Percentiles rank a stretch among this genome's conserved stretches.
Conservation (phyloP, 2,329 filamentous ascomycete genomes). For the Penicillium sp. region DNA sequence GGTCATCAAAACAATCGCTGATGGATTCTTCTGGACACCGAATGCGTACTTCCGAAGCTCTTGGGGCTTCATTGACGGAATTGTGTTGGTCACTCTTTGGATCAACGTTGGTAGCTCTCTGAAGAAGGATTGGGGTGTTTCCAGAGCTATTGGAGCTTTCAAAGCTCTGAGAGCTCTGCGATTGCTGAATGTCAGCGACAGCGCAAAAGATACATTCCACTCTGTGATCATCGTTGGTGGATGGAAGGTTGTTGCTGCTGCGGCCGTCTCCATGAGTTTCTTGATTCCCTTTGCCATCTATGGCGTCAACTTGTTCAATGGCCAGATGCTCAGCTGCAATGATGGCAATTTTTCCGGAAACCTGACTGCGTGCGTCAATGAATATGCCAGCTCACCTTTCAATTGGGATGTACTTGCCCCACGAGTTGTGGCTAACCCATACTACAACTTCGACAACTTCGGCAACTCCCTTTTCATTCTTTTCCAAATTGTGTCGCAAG, state of each 20-base stretch:
- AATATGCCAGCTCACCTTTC: conserved; percentile 73
- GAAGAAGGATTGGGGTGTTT: conserved; percentile 76
- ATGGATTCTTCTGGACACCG: conserved; percentile 93
- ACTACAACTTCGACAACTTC: conserved; percentile 92
- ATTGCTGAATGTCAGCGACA: conserved; percentile 92
- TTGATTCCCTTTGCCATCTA: conserved; percentile 97
- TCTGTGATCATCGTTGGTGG: conserved; percentile 91
- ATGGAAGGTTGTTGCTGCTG: conserved; percentile 88
- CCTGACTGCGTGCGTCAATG: conserved; percentile 72
- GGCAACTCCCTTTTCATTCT: conserved; percentile 91
- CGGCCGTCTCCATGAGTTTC: conserved; percentile 89
- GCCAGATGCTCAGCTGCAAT: conserved; percentile 77
- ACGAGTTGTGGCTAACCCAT: conserved; percentile 75
- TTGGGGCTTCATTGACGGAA: conserved; percentile 92
- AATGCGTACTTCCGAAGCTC: conserved; percentile 96
- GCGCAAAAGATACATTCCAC: conserved; percentile 92
- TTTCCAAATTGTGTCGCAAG: conserved; percentile 97
- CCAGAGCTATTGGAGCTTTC: conserved; percentile 90
- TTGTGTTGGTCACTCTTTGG: conserved; percentile 92
- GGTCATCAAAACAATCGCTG: conserved; percentile 86
- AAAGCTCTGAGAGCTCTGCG: conserved; percentile 91
- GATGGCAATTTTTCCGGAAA: conserved; percentile 60
- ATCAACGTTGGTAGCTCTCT: conserved; percentile 86
- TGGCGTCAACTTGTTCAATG: conserved; percentile 87
- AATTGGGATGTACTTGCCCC: conserved; percentile 84